phyloP scores from a whole-genome alignment of 2,329 filamentous ascomycete genomes.

The Scedosporium boydii region DNA sequence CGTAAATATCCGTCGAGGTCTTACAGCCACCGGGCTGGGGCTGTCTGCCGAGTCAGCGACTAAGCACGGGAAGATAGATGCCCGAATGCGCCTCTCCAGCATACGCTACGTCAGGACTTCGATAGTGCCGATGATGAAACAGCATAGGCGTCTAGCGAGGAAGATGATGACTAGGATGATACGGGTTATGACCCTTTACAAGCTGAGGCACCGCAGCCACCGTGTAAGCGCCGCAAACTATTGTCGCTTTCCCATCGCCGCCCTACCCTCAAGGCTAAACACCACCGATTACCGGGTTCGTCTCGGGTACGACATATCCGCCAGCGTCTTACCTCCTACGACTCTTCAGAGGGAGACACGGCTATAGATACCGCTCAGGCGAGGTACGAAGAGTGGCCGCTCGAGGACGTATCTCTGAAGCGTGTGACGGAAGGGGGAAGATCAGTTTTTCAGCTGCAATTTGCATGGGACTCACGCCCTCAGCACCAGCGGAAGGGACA shows the following conservation, averaged over 20 bases:
- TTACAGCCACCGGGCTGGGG: not conserved
- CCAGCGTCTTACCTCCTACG: not conserved
- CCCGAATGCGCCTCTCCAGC: not conserved
- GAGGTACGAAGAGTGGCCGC: too few species aligned
- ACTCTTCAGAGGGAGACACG: not conserved
- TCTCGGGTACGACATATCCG: not conserved
- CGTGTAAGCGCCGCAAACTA: not conserved
- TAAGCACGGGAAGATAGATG: not conserved
- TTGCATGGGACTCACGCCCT: conserved; percentile 3
- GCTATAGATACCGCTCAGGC: not conserved
- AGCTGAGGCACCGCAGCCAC: not conserved
- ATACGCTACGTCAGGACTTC: too few species aligned
- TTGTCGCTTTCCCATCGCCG: not conserved
- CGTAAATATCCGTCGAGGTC: not conserved
- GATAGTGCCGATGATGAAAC: not conserved
- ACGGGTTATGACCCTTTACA: not conserved
- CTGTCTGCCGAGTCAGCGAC: not conserved
- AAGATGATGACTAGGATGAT: too few species aligned
- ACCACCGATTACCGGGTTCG: not conserved
- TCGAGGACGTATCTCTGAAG: conserved; percentile 1
- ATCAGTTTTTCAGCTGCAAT: conserved; percentile 5
- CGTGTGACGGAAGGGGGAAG: conserved; percentile 3
- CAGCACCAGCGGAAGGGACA: conserved; percentile 2
- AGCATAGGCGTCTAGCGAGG: too few species aligned
- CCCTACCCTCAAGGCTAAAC: not conserved